phyloP scores from a whole-genome alignment of 352 stramenopile genomes.

The Blastocystis sp. region DNA sequence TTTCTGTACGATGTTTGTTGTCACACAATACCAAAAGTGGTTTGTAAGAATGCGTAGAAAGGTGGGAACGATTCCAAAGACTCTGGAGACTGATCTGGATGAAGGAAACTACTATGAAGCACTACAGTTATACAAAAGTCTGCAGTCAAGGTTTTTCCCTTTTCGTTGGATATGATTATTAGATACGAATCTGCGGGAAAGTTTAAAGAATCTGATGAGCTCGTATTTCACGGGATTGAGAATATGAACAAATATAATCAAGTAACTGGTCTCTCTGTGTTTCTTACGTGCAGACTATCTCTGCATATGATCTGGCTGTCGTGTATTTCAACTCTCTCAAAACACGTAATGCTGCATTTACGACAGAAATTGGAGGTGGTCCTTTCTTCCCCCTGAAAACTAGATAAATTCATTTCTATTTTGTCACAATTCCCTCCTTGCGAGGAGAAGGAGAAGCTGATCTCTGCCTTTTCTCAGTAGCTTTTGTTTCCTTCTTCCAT shows the following conservation, averaged over 20 bases:
- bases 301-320: constrained; percentile 67
- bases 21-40: not conserved
- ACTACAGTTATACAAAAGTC: constrained; percentile 81
- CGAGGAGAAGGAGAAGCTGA: not conserved
- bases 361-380: constrained; percentile 1
- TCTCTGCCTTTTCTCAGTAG: not conserved
- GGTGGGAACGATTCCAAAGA: constrained; percentile 70
- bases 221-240: constrained; percentile 71
- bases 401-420: constrained; percentile 38
- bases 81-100: constrained; percentile 71
- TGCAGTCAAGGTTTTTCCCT: constrained; percentile 67
- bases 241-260: constrained; percentile 72
- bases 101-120: constrained; percentile 77
- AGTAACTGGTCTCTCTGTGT: constrained; percentile 71
- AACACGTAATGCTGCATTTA: not conserved
- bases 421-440: not conserved
- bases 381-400: not conserved
- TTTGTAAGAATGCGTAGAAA: not conserved
- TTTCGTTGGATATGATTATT: constrained; percentile 59
- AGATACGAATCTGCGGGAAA: constrained; percentile 73
- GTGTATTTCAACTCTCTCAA: constrained; percentile 36
- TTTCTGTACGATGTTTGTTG: constrained; percentile 62
- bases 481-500: not conserved
- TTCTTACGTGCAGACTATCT: constrained; percentile 73
- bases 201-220: constrained; percentile 70